Conservation (phyloP, 345 rosid genomes). For the Fremontodendron californicum region DNA sequence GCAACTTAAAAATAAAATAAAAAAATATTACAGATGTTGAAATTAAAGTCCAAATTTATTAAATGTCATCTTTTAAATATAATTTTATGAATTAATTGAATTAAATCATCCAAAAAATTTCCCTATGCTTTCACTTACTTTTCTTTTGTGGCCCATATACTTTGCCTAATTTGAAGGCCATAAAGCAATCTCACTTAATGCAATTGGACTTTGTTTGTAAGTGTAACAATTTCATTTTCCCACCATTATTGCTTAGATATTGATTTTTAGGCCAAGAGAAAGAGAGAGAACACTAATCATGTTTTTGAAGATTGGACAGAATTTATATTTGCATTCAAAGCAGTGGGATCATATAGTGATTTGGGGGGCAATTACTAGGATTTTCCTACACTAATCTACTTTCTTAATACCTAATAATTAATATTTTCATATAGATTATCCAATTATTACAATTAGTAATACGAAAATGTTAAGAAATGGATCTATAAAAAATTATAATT, state of each 20-base stretch:
- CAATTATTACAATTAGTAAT: neutral
- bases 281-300: neutral
- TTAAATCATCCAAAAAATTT: too few relatives aligned
- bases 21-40: too few relatives aligned
- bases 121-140: neutral
- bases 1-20: too few relatives aligned
- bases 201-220: constrained; percentile 18
- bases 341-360: constrained; percentile 29
- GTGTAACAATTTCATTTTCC: constrained; percentile 9
- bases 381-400: neutral
- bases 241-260: constrained; percentile 14
- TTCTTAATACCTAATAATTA: neutral
- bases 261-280: constrained; percentile 14
- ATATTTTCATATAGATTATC: too few relatives aligned
- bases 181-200: constrained; percentile 23
- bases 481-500: too few relatives aligned
- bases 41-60: too few relatives aligned
- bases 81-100: too few relatives aligned
- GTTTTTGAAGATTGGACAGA: neutral
- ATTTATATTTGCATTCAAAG: constrained; percentile 27
- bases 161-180: constrained; percentile 38
- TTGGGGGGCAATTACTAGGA: neutral
- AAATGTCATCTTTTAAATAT: too few relatives aligned
- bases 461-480: too few relatives aligned
- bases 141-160: constrained; percentile 17